Evolutionary conservation across 352 stramenopile species (phyloP), one percentile per base, ranked within the genome.

Genomic region (Pythium dissotocum): DNA sequence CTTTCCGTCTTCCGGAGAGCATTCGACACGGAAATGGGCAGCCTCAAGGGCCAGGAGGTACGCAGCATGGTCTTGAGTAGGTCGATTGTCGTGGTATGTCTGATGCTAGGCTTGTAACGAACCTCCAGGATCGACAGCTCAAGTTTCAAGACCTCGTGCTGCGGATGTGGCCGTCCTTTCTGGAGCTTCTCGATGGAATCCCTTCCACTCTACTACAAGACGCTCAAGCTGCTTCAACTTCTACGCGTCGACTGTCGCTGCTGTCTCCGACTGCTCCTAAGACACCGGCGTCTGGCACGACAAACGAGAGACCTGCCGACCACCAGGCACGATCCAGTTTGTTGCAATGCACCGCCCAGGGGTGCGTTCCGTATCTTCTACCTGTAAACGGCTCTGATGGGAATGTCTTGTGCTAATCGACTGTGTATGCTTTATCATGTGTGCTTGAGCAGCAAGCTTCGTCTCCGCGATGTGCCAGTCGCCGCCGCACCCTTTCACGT

Each of bases 161-260:
- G 28, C 82, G 85, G 12, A 90, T 94, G 82, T 94, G 85, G 85
- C 82, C 85, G 4, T 83, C 81, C 9, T 90, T 90, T 53, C 70
- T 90, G 38, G 70, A 86, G 1, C 83, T 82, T 64, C 71, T 76
- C 21, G 79, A 84, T 4, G 40, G 53, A 21, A 63, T 91, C 0
- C 80, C 83, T 10, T 57, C 69, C 6, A 77, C 79, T 6, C 33
- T 87, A 14, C 26, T 89, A 9, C 48, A 75, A 21, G 58, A 77
- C n/a, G 67, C 53, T 4, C 63, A 53, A 48, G 58, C 55, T 10
- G 58, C 10, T 3, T 32, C 46, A 2, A 54, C 26, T 28, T 66
- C 70, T 1, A 65, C 61, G 12, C 53, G 70, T n/a, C 61, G 63
- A 32, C n/a, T 79, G 2, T 77, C 70, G 24, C 28, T 69, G 55